phyloP scores from a whole-genome alignment of 768 basidiomycete species.

The Agrocybe chaxingu region DNA sequence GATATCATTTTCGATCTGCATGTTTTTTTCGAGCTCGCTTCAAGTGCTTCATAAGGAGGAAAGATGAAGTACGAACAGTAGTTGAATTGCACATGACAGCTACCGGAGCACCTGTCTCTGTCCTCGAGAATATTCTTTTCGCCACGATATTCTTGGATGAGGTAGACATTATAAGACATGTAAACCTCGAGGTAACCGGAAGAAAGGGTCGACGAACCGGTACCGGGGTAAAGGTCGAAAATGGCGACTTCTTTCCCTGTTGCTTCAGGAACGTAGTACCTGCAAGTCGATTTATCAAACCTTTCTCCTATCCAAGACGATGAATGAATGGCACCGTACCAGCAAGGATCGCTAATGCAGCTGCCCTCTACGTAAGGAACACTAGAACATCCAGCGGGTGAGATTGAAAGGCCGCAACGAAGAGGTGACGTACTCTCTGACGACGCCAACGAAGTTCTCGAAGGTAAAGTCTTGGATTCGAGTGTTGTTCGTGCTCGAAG shows the following conservation, averaged over 20 bases:
- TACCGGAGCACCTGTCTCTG: constrained; percentile 39
- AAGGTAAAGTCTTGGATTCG: constrained; percentile 55
- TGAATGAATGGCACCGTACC: constrained; percentile 23
- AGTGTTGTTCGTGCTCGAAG: constrained; percentile 46
- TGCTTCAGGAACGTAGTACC: constrained; percentile 47
- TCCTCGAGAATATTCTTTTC: constrained; percentile 43
- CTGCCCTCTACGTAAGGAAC: constrained; percentile 54
- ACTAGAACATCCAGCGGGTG: constrained; percentile 13
- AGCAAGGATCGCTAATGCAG: constrained; percentile 59
- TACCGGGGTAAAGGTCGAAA: constrained; percentile 55
- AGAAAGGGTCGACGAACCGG: constrained; percentile 31
- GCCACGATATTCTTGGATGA: constrained; percentile 48
- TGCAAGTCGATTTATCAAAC: constrained; percentile 1
- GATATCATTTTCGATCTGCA: constrained; percentile 18
- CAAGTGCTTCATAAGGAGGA: background rate
- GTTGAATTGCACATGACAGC: constrained; percentile 54
- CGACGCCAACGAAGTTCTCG: constrained; percentile 48
- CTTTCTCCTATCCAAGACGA: background rate
- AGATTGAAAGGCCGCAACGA: background rate
- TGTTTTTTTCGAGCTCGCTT: background rate
- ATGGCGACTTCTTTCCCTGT: constrained; percentile 60
- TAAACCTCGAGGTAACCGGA: background rate
- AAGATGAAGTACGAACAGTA: constrained; percentile 30
- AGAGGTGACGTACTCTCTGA: constrained; percentile 40
- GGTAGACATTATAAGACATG: background rate